Evolutionary conservation across 306 rosid genomes (phyloP), one percentile per base, ranked within the genome.

Genomic region (Begonia fuchsioides): DNA sequence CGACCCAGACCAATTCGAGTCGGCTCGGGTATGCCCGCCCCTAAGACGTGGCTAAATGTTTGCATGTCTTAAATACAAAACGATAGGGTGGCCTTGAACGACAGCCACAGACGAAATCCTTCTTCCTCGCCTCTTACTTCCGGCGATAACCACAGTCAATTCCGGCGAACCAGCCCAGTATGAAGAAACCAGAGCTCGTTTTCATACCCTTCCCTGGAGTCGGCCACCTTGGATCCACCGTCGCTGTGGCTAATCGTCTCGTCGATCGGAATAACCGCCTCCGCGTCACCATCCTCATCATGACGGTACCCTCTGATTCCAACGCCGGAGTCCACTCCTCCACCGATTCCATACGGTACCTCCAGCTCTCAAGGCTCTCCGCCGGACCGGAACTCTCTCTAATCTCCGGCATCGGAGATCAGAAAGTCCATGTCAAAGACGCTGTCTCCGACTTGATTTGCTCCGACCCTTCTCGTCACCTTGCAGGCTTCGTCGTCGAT

Each of bases 231-330:
- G 17, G 3, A 0, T 44, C 93, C 5, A 10, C 15, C 1, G 26
- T 9, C 0, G 39, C 11, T 1, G 40, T 71, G 2, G 77, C 77
- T 0, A 72, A 77, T 55, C 75, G 65, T 44, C 77, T 77, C 6
- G n/a, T 66, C 2, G 8, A 50, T 35, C 77, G 62, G 2, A 62
- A 68, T 15, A 43, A 55, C 44, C 64, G 59, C 3, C 56, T 77
- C 44, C 59, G 14, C 17, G 43, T 77, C 51, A 72, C 73, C 0
- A 17, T 76, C 12, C 58, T 80, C 14, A 18, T 80, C 65, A 53
- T 65, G 39, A 65, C 56, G 12, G n/a, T 44, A 0, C 67, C 69
- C 12, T 11, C 1, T 1, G 60, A 65, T 53, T 8, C 59, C 38
- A 17, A 51, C 1, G 8, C 19, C 2, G 14, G 0, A 12, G 5